Base-by-base conservation (phyloP, 495 filamentous ascomycete species). In the Penicillium tannophilum region DNA sequence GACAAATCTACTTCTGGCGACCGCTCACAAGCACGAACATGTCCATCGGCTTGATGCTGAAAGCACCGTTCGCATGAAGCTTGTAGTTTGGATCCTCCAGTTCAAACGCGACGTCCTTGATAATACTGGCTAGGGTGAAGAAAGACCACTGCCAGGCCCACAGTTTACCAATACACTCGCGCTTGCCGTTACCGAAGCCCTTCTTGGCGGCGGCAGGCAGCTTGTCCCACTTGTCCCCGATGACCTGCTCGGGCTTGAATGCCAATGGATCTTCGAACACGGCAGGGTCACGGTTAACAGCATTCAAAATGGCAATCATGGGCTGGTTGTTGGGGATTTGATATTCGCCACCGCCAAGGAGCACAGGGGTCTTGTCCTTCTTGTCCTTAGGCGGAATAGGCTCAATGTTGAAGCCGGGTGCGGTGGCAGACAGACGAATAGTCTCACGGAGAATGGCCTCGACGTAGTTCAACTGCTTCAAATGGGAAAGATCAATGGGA, bases 391-490 rank as follows among this genome's bases (percentile, higher is more conserved):
- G 74, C 5, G 76, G 76, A 26, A 79, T 57, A 3, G 80, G 71
- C 57, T 83, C 77, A 53, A 79, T 78, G 66, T 87, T 87, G 70
- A 90, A 86, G 0, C 78, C 74, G 0, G 87, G 80, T 16, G 89
- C 90, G 3, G 88, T 83, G 3, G 89, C 82, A 24, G 76, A 79
- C 1, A 93, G 72, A 49, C 91, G 85, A 17, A 94, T 73, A 0
- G 90, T 82, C 72, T 96, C 91, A 8, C 88, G 84, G 33, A 94
- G 77, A 54, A 88, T 76, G 28, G 83, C 88, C 33, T 83, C 79
- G 60, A 87, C 75, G 73, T 90, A 93, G 5, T 77, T 73, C 8
- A 93, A 73, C 52, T 86, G 83, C 17, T 82, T 78, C 61, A 93
- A 74, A 63, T 92, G 87, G 4, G 87, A 63, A 28, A 76, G 65